Evolutionary conservation across 169 alveolate genomes (phyloP).

Genomic region (Plasmodium coatneyi): DNA sequence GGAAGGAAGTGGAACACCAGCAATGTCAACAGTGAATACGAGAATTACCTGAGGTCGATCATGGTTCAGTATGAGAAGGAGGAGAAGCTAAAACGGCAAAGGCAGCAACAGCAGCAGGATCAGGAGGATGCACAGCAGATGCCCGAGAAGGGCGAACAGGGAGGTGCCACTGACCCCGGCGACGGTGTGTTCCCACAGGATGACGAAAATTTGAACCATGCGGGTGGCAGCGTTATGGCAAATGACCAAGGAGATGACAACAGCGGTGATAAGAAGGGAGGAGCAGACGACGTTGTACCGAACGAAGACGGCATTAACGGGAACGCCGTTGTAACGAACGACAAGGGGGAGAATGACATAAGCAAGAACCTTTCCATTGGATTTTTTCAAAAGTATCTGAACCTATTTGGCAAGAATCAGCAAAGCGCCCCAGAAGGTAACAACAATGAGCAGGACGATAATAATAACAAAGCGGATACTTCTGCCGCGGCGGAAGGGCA

Average conservation of each 20-base stretch:
- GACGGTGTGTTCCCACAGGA: background rate
- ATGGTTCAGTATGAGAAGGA: constrained; percentile 70
- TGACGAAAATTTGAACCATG: background rate
- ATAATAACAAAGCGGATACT: background rate
- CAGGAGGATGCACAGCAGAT: background rate
- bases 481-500: background rate
- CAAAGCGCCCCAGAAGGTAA: background rate
- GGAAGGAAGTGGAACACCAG: background rate
- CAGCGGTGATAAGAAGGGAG: background rate
- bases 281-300: background rate
- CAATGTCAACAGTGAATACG: background rate
- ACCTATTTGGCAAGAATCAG: background rate
- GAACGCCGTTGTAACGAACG: background rate
- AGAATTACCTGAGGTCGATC: constrained; percentile 23
- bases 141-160: background rate
- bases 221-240: background rate
- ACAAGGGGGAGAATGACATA: background rate
- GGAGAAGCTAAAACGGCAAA: background rate
- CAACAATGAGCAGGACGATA: background rate
- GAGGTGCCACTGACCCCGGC: background rate
- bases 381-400: constrained; percentile 3
- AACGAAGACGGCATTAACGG: background rate
- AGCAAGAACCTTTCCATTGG: background rate
- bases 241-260: background rate
- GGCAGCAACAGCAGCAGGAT: background rate